A percentile compares a stretch with the other conserved stretches of the same genome.
These are phyloP conservation scores for Labyrinthula sp. DNA, from an alignment of 352 stramenopile species.

Conservation along the genomic window DNA sequence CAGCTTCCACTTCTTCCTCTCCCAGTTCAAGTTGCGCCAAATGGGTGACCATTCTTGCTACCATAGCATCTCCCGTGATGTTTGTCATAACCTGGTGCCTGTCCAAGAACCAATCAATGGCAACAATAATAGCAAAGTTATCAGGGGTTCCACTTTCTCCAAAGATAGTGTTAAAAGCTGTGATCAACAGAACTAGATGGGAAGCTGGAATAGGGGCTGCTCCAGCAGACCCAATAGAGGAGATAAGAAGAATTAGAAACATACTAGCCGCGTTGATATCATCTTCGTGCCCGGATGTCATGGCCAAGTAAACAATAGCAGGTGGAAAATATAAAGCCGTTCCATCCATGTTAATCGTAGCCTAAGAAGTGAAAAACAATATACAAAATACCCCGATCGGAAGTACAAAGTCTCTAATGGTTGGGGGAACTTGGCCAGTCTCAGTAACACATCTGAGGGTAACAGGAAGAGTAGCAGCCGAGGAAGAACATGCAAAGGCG, in stretches of 20 bases:
- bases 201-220: neutral
- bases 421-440: neutral
- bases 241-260: neutral
- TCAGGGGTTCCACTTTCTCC: neutral
- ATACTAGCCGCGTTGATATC: neutral
- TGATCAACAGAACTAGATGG: neutral
- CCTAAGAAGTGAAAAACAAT: no score
- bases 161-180: neutral
- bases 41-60: neutral
- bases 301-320: neutral
- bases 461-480: neutral
- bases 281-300: neutral
- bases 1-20: no score
- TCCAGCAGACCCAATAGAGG: neutral
- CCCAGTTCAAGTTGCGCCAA: no score
- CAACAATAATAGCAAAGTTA: neutral
- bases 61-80: neutral
- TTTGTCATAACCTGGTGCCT: neutral
- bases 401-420: neutral
- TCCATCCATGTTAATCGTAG: constrained; percentile 1
- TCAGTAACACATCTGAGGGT: neutral
- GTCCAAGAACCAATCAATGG: neutral
- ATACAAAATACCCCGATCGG: no score
- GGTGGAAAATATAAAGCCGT: neutral
- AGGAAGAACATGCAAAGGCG: neutral